Percentiles rank a stretch among this genome's conserved stretches.
Evolutionary conservation across 208 protist genomes (phyloP).

Genomic region (Hexamita inflata): DNA sequence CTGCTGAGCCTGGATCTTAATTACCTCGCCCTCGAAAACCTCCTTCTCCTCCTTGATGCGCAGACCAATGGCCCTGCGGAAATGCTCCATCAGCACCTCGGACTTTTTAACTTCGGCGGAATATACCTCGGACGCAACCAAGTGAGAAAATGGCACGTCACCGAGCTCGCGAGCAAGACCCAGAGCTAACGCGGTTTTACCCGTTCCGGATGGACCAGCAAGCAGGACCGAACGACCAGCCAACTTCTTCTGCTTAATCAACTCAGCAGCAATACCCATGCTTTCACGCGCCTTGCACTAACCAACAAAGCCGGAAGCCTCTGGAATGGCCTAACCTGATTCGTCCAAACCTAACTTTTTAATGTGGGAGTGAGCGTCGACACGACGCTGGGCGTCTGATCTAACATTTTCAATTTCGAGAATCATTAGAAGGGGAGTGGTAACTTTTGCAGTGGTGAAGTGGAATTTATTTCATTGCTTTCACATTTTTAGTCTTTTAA

Average conservation of each 20-base stretch:
- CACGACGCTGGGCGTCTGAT: slow-evolving; percentile 30
- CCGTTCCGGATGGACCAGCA: slow-evolving; percentile 90
- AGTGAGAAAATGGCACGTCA: slow-evolving; percentile 91
- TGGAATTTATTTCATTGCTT: too few relatives aligned
- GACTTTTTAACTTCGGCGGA: slow-evolving; percentile 98
- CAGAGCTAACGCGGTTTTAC: slow-evolving; percentile 68
- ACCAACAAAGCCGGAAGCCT: slow-evolving; percentile 83
- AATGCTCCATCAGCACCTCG: slow-evolving; percentile 98
- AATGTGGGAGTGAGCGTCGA: slow-evolving; percentile 92
- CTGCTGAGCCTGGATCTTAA: slow-evolving; percentile 65
- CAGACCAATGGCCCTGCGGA: slow-evolving; percentile 94
- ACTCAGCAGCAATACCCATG: slow-evolving; percentile 83
- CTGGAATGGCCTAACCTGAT: slow-evolving; percentile 59
- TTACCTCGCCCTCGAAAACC: slow-evolving; percentile 72
- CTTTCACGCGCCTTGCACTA: slow-evolving; percentile 88
- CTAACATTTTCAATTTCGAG: slow-evolving; percentile 18
- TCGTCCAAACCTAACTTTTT: slow-evolving; percentile 86
- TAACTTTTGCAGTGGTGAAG: too few relatives aligned
- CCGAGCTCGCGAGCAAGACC: slow-evolving; percentile 90
- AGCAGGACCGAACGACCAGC: slow-evolving; percentile 95
- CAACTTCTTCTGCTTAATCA: slow-evolving; percentile 97
- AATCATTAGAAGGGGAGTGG: not conserved
- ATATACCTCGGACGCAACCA: slow-evolving; percentile 97
- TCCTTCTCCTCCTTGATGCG: slow-evolving; percentile 99
- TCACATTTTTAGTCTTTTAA: too few relatives aligned